These are phyloP conservation scores for Achaetomiella virescens DNA, from an alignment of 495 filamentous ascomycete genomes.

Conservation along the genomic window DNA sequence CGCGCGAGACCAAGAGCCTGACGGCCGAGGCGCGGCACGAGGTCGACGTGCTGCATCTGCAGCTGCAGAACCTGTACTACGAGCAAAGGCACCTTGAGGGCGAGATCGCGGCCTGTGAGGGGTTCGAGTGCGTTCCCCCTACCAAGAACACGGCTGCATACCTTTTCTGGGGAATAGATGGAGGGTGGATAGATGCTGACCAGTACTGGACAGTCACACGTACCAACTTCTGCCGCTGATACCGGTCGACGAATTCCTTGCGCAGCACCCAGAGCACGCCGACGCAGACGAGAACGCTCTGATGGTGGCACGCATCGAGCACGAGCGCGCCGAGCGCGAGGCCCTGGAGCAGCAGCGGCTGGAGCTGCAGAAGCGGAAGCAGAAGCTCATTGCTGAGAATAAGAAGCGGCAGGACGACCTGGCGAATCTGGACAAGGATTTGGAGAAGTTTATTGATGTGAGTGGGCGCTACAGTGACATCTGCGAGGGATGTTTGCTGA, in stretches of 20 bases:
- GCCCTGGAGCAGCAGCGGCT: conserved; percentile 80
- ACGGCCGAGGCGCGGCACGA: conserved; percentile 85
- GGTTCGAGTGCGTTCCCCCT: conserved; percentile 90
- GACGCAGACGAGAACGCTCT: conserved; percentile 66
- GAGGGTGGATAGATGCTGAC: background rate
- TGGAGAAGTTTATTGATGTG: conserved; percentile 85
- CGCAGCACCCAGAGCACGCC: conserved; percentile 65
- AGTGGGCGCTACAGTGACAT: conserved; percentile 14
- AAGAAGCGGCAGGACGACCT: conserved; percentile 93
- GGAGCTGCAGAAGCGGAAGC: conserved; percentile 81
- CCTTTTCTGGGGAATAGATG: background rate
- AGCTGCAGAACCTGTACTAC: conserved; percentile 94
- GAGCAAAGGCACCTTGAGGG: conserved; percentile 85
- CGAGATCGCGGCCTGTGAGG: conserved; percentile 86
- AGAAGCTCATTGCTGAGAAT: conserved; percentile 85
- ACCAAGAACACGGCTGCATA: no score
- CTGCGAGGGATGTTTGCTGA: conserved; percentile 14
- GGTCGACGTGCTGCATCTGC: conserved; percentile 84
- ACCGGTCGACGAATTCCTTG: conserved; percentile 74
- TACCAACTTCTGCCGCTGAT: conserved; percentile 82
- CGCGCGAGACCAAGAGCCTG: conserved; percentile 77
- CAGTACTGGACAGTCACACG: conserved; percentile 57
- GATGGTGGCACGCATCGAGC: conserved; percentile 87
- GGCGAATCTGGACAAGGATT: conserved; percentile 76
- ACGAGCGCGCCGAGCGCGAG: conserved; percentile 82